phyloP scores from a whole-genome alignment of 805 yeast genomes.

The Metschnikowia drakensbergensis region DNA sequence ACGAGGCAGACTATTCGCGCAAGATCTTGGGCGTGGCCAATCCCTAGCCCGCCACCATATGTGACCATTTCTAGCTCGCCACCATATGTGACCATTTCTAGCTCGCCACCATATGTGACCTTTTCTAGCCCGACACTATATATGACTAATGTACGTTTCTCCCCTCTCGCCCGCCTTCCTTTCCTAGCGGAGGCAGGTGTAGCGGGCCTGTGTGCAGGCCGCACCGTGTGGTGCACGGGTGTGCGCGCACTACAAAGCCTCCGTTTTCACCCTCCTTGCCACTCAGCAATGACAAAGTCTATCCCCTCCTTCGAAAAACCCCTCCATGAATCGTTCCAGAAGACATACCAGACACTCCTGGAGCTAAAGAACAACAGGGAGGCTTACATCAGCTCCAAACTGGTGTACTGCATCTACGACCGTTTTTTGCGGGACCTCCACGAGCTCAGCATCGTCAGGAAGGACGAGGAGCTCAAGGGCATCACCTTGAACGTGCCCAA shows the following conservation, averaged over 20 bases:
- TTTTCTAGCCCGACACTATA: neutral
- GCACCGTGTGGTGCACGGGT: neutral
- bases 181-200: neutral
- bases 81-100: no score
- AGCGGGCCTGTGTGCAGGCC: neutral
- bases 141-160: neutral
- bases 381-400: conserved; percentile 63
- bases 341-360: conserved; percentile 27
- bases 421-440: conserved; percentile 52
- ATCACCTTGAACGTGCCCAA: conserved; percentile 39
- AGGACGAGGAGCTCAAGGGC: conserved; percentile 41
- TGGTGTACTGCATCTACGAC: conserved; percentile 58
- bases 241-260: neutral
- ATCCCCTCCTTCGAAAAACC: conserved; percentile 38
- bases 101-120: no score
- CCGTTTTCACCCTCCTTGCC: neutral
- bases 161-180: neutral
- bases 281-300: conserved; percentile 14
- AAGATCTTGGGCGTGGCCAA: conserved; percentile 84
- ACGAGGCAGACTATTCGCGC: conserved; percentile 76
- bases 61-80: no score
- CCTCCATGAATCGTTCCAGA: conserved; percentile 26
- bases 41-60: conserved; percentile 51
- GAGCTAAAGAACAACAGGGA: conserved; percentile 57
- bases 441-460: conserved; percentile 51